phyloP scores from a whole-genome alignment of 139 green algal genomes.

The Chlorella ohadii region DNA sequence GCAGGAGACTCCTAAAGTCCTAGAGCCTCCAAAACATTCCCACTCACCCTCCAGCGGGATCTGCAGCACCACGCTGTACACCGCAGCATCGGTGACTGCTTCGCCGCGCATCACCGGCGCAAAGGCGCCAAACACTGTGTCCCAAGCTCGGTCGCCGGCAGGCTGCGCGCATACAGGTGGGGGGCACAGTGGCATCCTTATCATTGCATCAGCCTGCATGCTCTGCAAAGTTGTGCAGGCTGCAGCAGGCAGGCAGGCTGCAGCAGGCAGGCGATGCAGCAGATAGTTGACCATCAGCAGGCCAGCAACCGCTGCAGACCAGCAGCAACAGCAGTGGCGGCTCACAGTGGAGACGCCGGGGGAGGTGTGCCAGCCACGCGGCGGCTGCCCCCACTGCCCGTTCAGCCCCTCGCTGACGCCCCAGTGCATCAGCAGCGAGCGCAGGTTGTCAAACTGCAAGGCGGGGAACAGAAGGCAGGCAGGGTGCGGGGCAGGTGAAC shows the following conservation, averaged over 20 bases:
- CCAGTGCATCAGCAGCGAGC: conserved; percentile 51
- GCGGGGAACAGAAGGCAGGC: not conserved
- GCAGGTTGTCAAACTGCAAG: conserved; percentile 30
- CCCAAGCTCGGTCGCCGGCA: conserved; percentile 27
- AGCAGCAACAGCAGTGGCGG: not conserved
- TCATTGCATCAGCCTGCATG: too few species aligned
- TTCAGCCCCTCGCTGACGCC: not conserved
- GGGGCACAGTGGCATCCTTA: not conserved
- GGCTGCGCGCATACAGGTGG: not conserved
- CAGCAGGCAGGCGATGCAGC: not conserved
- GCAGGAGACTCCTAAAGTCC: too few species aligned
- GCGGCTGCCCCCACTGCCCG: conserved; percentile 30
- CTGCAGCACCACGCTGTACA: conserved; percentile 42
- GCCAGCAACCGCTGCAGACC: not conserved
- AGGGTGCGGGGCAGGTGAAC: too few species aligned
- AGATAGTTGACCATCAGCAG: too few species aligned
- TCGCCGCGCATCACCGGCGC: conserved; percentile 26
- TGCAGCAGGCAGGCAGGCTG: too few species aligned
- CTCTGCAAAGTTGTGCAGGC: too few species aligned
- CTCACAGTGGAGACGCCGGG: conserved; percentile 30
- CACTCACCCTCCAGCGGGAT: conserved; percentile 37
- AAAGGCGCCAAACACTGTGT: conserved; percentile 34
- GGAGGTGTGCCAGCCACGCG: conserved; percentile 41
- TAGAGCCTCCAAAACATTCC: too few species aligned
- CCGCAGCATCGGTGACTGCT: not conserved